These are phyloP conservation scores for Rhynchosporium graminicola DNA, from an alignment of 2,329 filamentous ascomycete species.

Conservation along the genomic window DNA sequence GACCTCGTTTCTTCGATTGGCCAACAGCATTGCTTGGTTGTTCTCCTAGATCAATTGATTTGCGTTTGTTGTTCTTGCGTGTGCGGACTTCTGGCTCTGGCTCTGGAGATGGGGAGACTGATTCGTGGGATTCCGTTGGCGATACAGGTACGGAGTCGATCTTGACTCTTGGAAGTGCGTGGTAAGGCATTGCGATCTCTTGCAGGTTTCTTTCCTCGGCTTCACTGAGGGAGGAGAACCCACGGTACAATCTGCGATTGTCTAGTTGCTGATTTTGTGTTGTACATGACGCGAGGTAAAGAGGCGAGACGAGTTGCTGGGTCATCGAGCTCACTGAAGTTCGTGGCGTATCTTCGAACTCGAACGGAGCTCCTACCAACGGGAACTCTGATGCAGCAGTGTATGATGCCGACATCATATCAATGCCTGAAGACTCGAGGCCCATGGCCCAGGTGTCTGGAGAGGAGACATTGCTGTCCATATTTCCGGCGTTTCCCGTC, in stretches of 20 bases:
- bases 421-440: slow-evolving; percentile 12
- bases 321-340: neutral
- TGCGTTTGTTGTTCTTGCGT: slow-evolving; percentile 26
- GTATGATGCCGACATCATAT: slow-evolving; percentile 17
- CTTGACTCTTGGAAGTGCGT: slow-evolving; percentile 9
- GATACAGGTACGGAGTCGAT: slow-evolving; percentile 11
- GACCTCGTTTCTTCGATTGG: slow-evolving; percentile 25
- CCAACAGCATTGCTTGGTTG: slow-evolving; percentile 13
- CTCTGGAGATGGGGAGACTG: slow-evolving; percentile 19
- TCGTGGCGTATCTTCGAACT: slow-evolving; percentile 19
- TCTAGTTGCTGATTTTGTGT: slow-evolving; percentile 9
- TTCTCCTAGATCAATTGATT: slow-evolving; percentile 17
- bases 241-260: slow-evolving; percentile 11
- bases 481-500: slow-evolving; percentile 13
- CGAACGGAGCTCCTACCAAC: slow-evolving; percentile 20
- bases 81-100: slow-evolving; percentile 11
- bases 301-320: neutral
- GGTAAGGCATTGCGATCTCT: slow-evolving; percentile 27
- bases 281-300: slow-evolving; percentile 3
- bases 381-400: slow-evolving; percentile 12
- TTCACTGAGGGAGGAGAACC: slow-evolving; percentile 22
- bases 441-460: slow-evolving; percentile 17
- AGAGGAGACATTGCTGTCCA: slow-evolving; percentile 20
- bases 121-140: slow-evolving; percentile 7
- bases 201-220: slow-evolving; percentile 21